Conservation (phyloP, 2,329 filamentous ascomycete species). For the Clarireedia sp. region DNA sequence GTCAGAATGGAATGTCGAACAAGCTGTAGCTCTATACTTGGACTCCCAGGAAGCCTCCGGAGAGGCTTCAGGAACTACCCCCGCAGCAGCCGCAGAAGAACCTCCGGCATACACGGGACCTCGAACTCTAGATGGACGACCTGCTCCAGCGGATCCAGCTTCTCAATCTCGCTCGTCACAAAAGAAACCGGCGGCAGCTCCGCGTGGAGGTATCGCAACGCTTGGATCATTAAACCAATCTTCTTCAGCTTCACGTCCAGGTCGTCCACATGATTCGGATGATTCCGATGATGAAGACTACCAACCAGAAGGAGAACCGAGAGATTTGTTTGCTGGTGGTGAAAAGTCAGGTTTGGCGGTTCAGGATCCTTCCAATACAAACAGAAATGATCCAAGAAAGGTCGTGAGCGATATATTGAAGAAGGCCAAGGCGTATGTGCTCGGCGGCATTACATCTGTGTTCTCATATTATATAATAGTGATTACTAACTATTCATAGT, state of each 20-base stretch:
- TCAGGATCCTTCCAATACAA: conserved; percentile 44
- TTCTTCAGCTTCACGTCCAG: conserved; percentile 17
- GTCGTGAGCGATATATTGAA: conserved; percentile 57
- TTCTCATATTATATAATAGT: not conserved
- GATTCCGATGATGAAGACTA: conserved; percentile 52
- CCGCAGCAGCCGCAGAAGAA: conserved; percentile 33
- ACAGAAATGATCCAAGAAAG: conserved; percentile 40
- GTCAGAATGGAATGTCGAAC: conserved; percentile 58
- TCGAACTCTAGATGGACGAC: conserved; percentile 54
- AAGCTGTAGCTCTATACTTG: conserved; percentile 56
- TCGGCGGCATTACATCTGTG: not conserved
- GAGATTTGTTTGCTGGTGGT: conserved; percentile 74
- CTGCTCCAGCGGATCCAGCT: conserved; percentile 37
- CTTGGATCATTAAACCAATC: conserved; percentile 38
- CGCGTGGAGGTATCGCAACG: conserved; percentile 47
- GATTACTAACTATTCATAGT: conserved; percentile 31
- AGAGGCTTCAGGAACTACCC: conserved; percentile 36
- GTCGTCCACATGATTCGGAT: conserved; percentile 41
- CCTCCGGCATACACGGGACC: conserved; percentile 46
- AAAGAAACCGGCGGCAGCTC: conserved; percentile 8
- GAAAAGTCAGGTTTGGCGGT: conserved; percentile 72
- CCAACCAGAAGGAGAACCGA: conserved; percentile 47
- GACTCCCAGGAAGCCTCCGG: conserved; percentile 44
- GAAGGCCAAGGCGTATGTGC: conserved; percentile 50
- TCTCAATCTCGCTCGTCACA: not conserved